phyloP scores from a whole-genome alignment of 2,329 filamentous ascomycete genomes.

The Chaetomium strumarium region DNA sequence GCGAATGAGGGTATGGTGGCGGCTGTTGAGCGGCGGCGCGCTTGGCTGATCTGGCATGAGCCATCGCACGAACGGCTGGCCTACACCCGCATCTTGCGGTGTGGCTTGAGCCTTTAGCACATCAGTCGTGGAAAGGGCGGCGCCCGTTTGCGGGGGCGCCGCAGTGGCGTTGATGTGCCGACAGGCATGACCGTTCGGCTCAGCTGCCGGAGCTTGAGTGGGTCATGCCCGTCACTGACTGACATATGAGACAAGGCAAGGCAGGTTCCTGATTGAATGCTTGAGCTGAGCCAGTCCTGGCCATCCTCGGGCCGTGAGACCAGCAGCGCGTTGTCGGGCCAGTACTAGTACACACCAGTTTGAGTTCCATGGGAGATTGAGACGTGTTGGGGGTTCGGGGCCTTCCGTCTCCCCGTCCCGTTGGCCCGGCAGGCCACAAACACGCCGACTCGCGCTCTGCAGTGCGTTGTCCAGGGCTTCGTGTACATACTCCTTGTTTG shows the following conservation, averaged over 20 bases:
- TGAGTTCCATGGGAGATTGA: slow-evolving; percentile 8
- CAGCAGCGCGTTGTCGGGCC: not conserved
- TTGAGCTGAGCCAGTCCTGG: not conserved
- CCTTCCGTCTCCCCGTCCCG: slow-evolving; percentile 9
- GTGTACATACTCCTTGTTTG: slow-evolving; percentile 21
- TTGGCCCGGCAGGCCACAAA: slow-evolving; percentile 11
- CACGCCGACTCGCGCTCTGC: slow-evolving; percentile 12
- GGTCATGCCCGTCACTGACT: slow-evolving; percentile 9
- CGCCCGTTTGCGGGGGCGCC: slow-evolving; percentile 12
- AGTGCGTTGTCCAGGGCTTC: slow-evolving; percentile 14
- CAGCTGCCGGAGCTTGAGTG: slow-evolving; percentile 4
- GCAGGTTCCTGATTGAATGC: not conserved
- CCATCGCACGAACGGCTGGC: not conserved
- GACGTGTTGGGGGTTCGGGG: not conserved
- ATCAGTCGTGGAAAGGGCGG: not conserved
- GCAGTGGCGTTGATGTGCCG: slow-evolving; percentile 10
- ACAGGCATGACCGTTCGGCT: slow-evolving; percentile 6
- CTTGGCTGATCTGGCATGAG: slow-evolving; percentile 14
- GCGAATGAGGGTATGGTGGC: not conserved
- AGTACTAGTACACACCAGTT: slow-evolving; percentile 7
- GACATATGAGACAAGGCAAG: not conserved
- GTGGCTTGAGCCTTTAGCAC: not conserved
- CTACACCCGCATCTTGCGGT: not conserved
- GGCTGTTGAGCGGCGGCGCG: slow-evolving; percentile 1
- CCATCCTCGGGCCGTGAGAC: not conserved